Base-by-base conservation (phyloP, 805 yeast species). In the Kazachstania martiniae region DNA sequence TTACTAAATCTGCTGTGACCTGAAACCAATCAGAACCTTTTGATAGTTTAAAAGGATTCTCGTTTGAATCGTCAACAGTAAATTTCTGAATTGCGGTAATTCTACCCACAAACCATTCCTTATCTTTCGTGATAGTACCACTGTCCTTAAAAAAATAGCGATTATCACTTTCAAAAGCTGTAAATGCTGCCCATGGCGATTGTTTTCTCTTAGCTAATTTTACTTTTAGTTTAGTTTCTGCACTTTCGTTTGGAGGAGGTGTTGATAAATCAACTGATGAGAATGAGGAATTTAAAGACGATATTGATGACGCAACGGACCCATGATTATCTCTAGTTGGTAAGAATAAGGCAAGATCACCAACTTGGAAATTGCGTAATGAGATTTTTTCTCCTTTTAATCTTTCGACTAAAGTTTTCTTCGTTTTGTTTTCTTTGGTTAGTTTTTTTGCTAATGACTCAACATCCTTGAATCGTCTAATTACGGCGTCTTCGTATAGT, bases 121-220 rank as follows among this genome's bases (percentile, higher is more conserved):
- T 71, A 1, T 47, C 47, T 12, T 62, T 51, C 3, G 21, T n/a
- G 5, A 12, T 16, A 8, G 10, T 12, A 6, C 24, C 24, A 16
- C 17, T 12, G 10, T 58, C 58, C 29, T 73, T 71, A 41, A 89
- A 59, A 47, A 86, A 78, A 52, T 74, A 86, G 51, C 87, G 86
- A 1, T 93, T 91, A 1, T 84, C 78, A 2, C 89, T 94, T 10
- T 49, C 50, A 35, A 82, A 68, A 10, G 63, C 71, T 42, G 91
- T 87, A 61, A 89, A 89, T 1, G 94, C 94, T 0, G 95, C 95
- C 97, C 97, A 89, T 1, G 89, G 85, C 34, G 64, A 72, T 9
- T 8, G 43, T 23, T 6, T 28, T 28, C 9, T 29, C n/a, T n/a
- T n/a, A n/a, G n/a, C n/a, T n/a, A n/a, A n/a, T 33, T 8, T 21